Evolutionary conservation across 139 green algal genomes (phyloP).

Genomic region (Diplosphaera chodatii): DNA sequence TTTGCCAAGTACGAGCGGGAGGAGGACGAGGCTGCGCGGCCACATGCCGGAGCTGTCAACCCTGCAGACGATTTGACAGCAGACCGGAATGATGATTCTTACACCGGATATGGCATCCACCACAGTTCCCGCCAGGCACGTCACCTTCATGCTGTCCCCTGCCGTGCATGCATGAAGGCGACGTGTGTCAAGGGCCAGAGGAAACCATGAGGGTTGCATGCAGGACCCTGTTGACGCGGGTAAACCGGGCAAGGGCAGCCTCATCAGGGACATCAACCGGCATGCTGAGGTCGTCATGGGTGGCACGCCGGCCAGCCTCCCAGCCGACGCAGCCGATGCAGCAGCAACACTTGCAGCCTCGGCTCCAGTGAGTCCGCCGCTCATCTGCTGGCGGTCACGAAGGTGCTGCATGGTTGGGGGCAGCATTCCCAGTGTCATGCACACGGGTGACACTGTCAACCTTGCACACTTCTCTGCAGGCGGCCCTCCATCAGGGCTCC

Average conservation of each 20-base stretch:
- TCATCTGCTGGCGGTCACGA: too few species aligned
- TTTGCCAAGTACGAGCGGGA: not conserved
- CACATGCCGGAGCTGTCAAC: not conserved
- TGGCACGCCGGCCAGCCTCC: slow-evolving; percentile 3
- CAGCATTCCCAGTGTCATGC: too few species aligned
- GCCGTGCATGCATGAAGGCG: too few species aligned
- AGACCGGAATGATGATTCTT: not conserved
- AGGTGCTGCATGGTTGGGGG: too few species aligned
- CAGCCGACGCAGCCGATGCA: not conserved
- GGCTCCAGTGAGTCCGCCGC: not conserved
- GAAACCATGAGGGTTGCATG: too few species aligned
- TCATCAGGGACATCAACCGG: slow-evolving; percentile 24
- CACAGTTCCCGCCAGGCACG: not conserved
- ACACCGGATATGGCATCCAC: not conserved
- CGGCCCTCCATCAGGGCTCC: not conserved
- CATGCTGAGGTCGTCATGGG: slow-evolving; percentile 24
- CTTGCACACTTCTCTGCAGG: too few species aligned
- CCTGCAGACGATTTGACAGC: not conserved
- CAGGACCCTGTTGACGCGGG: slow-evolving; percentile 1
- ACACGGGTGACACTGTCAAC: too few species aligned
- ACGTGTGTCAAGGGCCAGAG: too few species aligned
- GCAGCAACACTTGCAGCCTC: not conserved
- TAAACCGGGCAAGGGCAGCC: not conserved
- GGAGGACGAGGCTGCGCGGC: not conserved
- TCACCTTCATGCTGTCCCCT: too few species aligned